These are phyloP conservation scores for Lentinula guzmanii DNA, from an alignment of 768 basidiomycete species.

Conservation along the genomic window DNA sequence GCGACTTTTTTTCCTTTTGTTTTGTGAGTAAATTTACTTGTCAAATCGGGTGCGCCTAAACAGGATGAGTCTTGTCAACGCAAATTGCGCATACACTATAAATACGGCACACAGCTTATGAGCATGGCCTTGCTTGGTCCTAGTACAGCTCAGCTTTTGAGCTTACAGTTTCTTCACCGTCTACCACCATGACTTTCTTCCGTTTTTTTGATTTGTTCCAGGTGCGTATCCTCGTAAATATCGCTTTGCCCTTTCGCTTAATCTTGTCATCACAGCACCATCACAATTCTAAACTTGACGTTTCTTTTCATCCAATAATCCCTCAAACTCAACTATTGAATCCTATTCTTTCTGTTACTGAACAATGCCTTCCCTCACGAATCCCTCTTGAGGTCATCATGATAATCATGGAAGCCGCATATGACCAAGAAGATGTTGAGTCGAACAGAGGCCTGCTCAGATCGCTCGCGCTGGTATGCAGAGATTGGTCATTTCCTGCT, in stretches of 20 bases:
- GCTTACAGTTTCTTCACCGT: background rate
- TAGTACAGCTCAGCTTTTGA: background rate
- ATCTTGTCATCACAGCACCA: background rate
- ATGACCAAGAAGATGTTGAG: background rate
- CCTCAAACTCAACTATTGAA: background rate
- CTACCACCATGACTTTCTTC: constrained; percentile 3
- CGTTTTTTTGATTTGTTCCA: constrained; percentile 2
- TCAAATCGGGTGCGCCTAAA: background rate
- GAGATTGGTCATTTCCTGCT: constrained; percentile 55
- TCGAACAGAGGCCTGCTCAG: background rate
- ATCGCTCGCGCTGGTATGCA: constrained; percentile 44
- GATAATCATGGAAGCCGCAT: constrained; percentile 1
- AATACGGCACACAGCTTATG: background rate
- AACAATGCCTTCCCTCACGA: background rate
- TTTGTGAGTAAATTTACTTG: background rate
- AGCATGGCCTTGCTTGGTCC: background rate
- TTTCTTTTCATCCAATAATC: background rate
- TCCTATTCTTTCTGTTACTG: background rate
- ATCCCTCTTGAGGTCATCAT: background rate
- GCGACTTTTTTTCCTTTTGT: constrained; percentile 1
- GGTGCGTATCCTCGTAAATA: background rate
- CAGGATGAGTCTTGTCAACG: background rate
- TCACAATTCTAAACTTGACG: background rate
- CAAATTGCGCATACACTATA: background rate
- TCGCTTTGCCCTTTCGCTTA: background rate